Base-by-base conservation (phyloP, 352 stramenopile species). In the Blastocystis sp. region DNA sequence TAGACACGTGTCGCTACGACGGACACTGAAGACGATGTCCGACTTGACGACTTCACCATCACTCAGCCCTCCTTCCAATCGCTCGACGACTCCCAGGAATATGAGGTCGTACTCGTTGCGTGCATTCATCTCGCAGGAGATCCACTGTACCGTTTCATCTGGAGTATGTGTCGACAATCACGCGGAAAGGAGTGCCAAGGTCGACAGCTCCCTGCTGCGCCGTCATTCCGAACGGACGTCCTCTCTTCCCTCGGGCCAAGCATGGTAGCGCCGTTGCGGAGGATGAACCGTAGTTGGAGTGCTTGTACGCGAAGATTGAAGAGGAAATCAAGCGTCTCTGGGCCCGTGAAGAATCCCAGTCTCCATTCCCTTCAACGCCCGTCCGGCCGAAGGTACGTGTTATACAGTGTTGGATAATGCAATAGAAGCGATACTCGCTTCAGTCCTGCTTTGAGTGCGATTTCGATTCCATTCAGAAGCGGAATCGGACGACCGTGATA, bases 21-120 rank as follows among this genome's bases (percentile, higher is more conserved):
- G 45, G 45, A 19, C 16, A 19, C 16, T 6, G 45, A 19, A 16
- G 45, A 55, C 45, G 45, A 55, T 55, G 6, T 55, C 16, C 45
- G 45, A 0, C 45, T 55, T 16, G 45, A 55, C 39, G 71, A 81
- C 12, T 81, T 81, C 6, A n/a, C 37, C 9, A 39, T 81, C 31
- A 24, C 29, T 67, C 41, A 65, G n/a, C 39, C 71, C 12, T 81
- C 71, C 37, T 50, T 63, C 39, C 71, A 81, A 39, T 81, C 71
- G 37, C 59, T 81, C 24, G 71, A 81, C 60, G 59, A 81, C 41
- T 67, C 51, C 35, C 12, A 45, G 4, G 51, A 65, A 24, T n/a
- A n/a, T n/a, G n/a, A n/a, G n/a, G n/a, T n/a, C n/a, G n/a, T n/a
- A n/a, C n/a, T n/a, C n/a, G n/a, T n/a, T n/a, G n/a, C n/a, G n/a